Evolutionary conservation across 2,329 filamentous ascomycete species (phyloP).

Genomic region (Zasmidium citrigriseum): DNA sequence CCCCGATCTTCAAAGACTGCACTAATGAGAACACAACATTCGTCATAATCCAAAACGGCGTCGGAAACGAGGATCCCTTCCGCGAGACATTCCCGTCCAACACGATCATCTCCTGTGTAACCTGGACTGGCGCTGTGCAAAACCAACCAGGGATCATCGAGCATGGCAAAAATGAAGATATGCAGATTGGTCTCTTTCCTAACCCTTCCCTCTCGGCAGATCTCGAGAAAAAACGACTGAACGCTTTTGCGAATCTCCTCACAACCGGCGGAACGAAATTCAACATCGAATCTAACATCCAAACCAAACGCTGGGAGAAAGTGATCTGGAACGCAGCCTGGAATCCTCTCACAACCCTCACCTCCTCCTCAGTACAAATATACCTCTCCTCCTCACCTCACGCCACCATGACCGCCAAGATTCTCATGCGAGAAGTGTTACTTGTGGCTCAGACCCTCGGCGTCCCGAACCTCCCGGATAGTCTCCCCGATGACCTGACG

Average conservation of each 20-base stretch:
- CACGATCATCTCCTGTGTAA: slow-evolving; percentile 58
- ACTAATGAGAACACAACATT: slow-evolving; percentile 52
- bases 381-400: slow-evolving; percentile 45
- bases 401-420: slow-evolving; percentile 40
- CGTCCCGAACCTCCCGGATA: slow-evolving; percentile 39
- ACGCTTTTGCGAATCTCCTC: slow-evolving; percentile 47
- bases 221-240: slow-evolving; percentile 41
- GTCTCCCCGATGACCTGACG: slow-evolving; percentile 41
- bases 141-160: slow-evolving; percentile 50
- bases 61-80: slow-evolving; percentile 62
- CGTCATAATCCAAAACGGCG: slow-evolving; percentile 65
- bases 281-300: slow-evolving; percentile 55
- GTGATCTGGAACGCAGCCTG: slow-evolving; percentile 62
- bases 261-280: slow-evolving; percentile 47
- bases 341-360: slow-evolving; percentile 57
- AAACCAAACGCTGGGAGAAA: slow-evolving; percentile 61
- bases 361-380: slow-evolving; percentile 42
- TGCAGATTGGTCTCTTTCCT: slow-evolving; percentile 56
- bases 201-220: slow-evolving; percentile 35
- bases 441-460: slow-evolving; percentile 41
- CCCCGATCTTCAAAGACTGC: slow-evolving; percentile 42
- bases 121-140: slow-evolving; percentile 58
- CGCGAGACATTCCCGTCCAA: slow-evolving; percentile 49
- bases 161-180: slow-evolving; percentile 56
- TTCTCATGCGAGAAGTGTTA: slow-evolving; percentile 48